Evolutionary conservation across 768 basidiomycete genomes (phyloP).

Genomic region (Tricholoma bakamatsutake): DNA sequence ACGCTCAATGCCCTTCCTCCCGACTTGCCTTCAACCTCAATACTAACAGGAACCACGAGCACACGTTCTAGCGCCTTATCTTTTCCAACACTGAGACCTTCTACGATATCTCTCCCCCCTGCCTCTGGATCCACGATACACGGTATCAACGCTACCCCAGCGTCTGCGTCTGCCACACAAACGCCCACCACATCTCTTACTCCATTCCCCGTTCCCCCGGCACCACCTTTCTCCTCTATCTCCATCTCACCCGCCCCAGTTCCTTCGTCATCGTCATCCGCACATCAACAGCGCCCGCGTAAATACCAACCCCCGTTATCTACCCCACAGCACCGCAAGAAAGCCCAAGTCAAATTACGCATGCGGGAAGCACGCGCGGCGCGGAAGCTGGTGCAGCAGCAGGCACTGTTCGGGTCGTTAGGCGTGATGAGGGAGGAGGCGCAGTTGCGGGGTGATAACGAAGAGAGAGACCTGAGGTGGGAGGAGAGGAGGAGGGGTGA

Average conservation of each 20-base stretch:
- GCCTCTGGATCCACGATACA: background rate
- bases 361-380: slow-evolving; percentile 17
- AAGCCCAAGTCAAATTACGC: slow-evolving; percentile 19
- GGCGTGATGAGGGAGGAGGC: slow-evolving; percentile 54
- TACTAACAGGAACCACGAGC: slow-evolving; percentile 22
- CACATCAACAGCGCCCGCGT: slow-evolving; percentile 13
- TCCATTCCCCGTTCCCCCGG: background rate
- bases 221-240: slow-evolving; percentile 22
- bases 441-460: slow-evolving; percentile 32
- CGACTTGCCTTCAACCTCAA: slow-evolving; percentile 11
- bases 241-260: slow-evolving; percentile 15
- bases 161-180: background rate
- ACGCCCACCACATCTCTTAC: background rate
- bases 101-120: background rate
- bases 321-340: slow-evolving; percentile 16
- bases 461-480: slow-evolving; percentile 29
- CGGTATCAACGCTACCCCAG: no score
- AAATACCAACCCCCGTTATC: slow-evolving; percentile 26
- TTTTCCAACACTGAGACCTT: background rate
- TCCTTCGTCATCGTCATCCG: background rate
- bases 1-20: slow-evolving; percentile 1
- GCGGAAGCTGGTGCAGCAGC: slow-evolving; percentile 21
- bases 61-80: slow-evolving; percentile 8
- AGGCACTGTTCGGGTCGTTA: slow-evolving; percentile 37
- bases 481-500: slow-evolving; percentile 42